Percentiles rank a stretch among this genome's conserved stretches.
Conservation (phyloP, 1,284 basidiomycete species). For the Ganoderma lucidum region DNA sequence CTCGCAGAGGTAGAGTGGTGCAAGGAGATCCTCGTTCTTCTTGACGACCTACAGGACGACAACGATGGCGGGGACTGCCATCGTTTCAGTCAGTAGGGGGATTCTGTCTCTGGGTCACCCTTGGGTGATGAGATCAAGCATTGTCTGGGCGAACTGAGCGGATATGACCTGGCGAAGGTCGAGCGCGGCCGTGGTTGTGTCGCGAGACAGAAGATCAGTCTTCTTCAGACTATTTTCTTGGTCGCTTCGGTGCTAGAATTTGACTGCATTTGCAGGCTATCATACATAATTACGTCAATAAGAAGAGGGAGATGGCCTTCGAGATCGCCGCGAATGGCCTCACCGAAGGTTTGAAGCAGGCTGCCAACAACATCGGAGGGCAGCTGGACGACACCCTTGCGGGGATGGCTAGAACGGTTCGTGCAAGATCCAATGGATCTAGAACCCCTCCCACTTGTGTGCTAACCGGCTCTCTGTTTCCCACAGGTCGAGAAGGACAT, state of each 20-base stretch:
- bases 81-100: neutral
- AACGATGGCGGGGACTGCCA: neutral
- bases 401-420: neutral
- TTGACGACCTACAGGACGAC: neutral
- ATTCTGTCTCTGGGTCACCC: neutral
- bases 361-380: neutral
- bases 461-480: neutral
- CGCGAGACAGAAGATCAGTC: neutral
- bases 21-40: neutral
- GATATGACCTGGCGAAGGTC: neutral
- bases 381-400: neutral
- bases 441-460: too few species aligned
- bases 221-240: neutral
- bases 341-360: neutral
- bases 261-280: neutral
- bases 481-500: neutral
- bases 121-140: neutral
- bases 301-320: neutral
- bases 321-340: neutral
- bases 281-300: neutral
- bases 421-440: neutral
- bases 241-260: too few species aligned
- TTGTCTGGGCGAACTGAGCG: neutral
- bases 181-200: neutral
- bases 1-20: conserved; percentile 1